These are phyloP conservation scores for Arachnomyces sp. DNA, from an alignment of 2,329 filamentous ascomycete species.

Conservation along the genomic window DNA sequence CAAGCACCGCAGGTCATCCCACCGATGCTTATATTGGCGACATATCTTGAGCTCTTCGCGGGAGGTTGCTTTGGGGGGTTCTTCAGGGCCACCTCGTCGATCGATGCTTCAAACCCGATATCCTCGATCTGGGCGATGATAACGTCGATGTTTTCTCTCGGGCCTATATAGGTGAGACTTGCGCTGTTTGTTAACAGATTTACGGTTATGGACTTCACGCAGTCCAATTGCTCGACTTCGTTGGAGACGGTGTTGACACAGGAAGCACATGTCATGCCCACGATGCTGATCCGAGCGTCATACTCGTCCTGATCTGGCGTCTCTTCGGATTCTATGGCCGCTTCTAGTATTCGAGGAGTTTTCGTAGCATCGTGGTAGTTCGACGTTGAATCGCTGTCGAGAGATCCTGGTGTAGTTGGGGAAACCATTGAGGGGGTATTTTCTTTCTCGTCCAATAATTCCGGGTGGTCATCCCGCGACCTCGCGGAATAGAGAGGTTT, in stretches of 20 bases:
- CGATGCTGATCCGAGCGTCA: constrained; percentile 42
- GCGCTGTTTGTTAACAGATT: constrained; percentile 62
- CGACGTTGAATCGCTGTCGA: not conserved
- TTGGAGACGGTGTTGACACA: constrained; percentile 57
- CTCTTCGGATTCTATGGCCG: constrained; percentile 7
- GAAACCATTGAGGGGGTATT: not conserved
- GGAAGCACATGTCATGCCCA: constrained; percentile 65
- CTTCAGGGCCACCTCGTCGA: constrained; percentile 27
- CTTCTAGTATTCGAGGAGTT: not conserved
- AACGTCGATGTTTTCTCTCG: constrained; percentile 37
- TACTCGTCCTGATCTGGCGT: constrained; percentile 13
- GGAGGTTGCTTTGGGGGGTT: constrained; percentile 6
- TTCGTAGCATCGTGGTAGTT: no score
- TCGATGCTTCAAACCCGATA: constrained; percentile 39
- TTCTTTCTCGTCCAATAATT: not conserved
- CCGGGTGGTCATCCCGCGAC: not conserved
- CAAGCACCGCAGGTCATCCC: constrained; percentile 54
- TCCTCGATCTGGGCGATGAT: constrained; percentile 43
- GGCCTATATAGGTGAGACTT: constrained; percentile 47
- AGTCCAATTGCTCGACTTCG: constrained; percentile 50
- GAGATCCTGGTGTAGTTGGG: constrained; percentile 1
- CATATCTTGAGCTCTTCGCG: constrained; percentile 15
- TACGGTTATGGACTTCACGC: constrained; percentile 51
- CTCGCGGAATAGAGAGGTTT: not conserved
- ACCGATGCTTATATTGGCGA: constrained; percentile 42